Percentiles rank a stretch among this genome's conserved stretches.
phyloP scores from a whole-genome alignment of 228 moss, liverwort and hornwort species.

The Sphagnum magellanicum region DNA sequence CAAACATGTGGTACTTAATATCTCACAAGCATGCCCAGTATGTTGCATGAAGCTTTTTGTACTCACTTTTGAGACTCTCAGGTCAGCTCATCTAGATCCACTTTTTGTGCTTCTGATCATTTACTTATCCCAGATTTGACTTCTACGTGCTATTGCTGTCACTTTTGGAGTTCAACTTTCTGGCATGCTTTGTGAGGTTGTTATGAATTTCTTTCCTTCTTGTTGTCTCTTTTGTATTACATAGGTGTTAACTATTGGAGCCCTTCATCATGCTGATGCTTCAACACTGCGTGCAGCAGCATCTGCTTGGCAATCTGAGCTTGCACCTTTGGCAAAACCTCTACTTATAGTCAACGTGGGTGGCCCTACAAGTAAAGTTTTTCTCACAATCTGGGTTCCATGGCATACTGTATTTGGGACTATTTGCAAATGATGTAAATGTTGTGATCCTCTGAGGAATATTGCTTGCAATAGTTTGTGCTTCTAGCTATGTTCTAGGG shows the following conservation, averaged over 20 bases:
- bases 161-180: too few relatives aligned
- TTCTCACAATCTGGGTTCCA: background rate
- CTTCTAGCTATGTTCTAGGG: too few relatives aligned
- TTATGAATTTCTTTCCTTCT: too few relatives aligned
- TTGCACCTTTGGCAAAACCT: conserved; percentile 72
- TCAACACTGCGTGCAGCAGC: conserved; percentile 72
- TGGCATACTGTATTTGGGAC: background rate
- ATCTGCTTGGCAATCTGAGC: conserved; percentile 65
- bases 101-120: too few relatives aligned
- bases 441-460: too few relatives aligned
- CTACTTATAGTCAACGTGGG: conserved; percentile 74
- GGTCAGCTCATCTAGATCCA: too few relatives aligned
- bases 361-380: conserved; percentile 70
- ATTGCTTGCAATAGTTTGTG: too few relatives aligned
- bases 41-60: background rate
- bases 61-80: too few relatives aligned
- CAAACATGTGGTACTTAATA: conserved; percentile 67
- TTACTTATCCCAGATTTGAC: too few relatives aligned
- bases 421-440: background rate
- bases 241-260: conserved; percentile 81
- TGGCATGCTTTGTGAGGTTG: too few relatives aligned
- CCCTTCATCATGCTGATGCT: conserved; percentile 85
- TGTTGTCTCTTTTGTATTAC: background rate
- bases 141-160: too few relatives aligned
- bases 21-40: background rate